These are phyloP conservation scores for Exophiala xenobiotica DNA, from an alignment of 2,329 filamentous ascomycete genomes.

Conservation along the genomic window DNA sequence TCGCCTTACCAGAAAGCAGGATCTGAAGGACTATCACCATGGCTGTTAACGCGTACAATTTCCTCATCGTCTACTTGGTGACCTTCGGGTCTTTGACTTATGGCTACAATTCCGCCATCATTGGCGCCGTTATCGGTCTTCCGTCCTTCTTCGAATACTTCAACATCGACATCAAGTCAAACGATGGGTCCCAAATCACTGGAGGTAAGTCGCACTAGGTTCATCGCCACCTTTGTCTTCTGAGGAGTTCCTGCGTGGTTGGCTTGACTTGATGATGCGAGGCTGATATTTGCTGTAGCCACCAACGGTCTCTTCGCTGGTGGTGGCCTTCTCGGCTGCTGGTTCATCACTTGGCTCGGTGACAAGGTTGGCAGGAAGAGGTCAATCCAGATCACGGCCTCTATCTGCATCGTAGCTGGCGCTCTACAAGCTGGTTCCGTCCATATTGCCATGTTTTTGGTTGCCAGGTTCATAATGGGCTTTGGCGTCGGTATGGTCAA, in stretches of 20 bases:
- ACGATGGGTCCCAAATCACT: constrained; percentile 14
- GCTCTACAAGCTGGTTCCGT: constrained; percentile 24
- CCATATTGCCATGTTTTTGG: constrained; percentile 28
- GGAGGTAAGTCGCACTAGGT: constrained; percentile 36
- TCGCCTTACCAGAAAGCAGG: neutral
- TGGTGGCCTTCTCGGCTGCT: constrained; percentile 21
- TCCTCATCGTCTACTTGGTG: constrained; percentile 22
- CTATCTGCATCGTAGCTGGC: constrained; percentile 19
- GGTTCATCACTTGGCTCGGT: constrained; percentile 15
- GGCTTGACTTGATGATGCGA: neutral
- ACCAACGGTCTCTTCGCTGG: constrained; percentile 25
- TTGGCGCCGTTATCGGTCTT: constrained; percentile 23
- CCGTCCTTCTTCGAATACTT: constrained; percentile 41
- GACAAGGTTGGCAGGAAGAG: constrained; percentile 21
- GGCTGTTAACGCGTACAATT: constrained; percentile 18
- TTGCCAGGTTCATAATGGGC: constrained; percentile 23
- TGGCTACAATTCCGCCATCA: constrained; percentile 27
- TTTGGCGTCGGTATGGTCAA: constrained; percentile 20
- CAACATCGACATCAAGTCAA: constrained; percentile 35
- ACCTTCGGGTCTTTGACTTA: constrained; percentile 27
- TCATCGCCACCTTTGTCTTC: constrained; percentile 32
- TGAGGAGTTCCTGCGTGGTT: no score
- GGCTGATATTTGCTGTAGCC: constrained; percentile 9
- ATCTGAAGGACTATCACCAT: neutral
- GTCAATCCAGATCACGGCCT: constrained; percentile 18